Percentiles rank a stretch among this genome's conserved stretches.
Evolutionary conservation across 176 grass and related monocot genomes (phyloP).

Genomic region (Chrysopogon serrulatus): DNA sequence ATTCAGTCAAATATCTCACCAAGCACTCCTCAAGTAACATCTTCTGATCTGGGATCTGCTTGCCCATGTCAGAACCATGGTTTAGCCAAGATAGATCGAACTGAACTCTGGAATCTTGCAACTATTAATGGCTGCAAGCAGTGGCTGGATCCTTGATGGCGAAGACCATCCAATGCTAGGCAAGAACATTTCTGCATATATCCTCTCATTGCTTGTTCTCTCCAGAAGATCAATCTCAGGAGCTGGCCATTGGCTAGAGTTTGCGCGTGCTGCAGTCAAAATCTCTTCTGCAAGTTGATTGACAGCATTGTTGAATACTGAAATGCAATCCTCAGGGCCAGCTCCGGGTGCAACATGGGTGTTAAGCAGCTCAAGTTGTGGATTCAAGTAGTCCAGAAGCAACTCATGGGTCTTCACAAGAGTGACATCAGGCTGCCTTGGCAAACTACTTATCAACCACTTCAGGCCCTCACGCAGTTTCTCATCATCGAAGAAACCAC

Average conservation of each 20-base stretch:
- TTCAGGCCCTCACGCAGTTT: constrained; percentile 62
- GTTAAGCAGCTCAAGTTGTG: constrained; percentile 37
- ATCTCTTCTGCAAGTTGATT: constrained; percentile 48
- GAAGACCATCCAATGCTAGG: constrained; percentile 68
- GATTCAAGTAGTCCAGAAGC: constrained; percentile 55
- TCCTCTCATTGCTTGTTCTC: constrained; percentile 43
- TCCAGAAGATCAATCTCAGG: constrained; percentile 66
- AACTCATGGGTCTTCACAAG: constrained; percentile 59
- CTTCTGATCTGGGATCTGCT: constrained; percentile 55
- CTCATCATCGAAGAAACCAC: constrained; percentile 70
- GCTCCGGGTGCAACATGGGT: constrained; percentile 33
- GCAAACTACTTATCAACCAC: constrained; percentile 65
- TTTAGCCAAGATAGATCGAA: constrained; percentile 63
- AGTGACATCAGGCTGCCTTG: constrained; percentile 51
- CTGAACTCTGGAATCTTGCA: constrained; percentile 67
- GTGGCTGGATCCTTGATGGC: constrained; percentile 44
- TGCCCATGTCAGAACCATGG: constrained; percentile 59
- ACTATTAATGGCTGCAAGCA: constrained; percentile 36
- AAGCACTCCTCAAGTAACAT: constrained; percentile 58
- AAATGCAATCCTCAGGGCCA: constrained; percentile 65
- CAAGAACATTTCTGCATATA: constrained; percentile 55
- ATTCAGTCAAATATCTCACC: constrained; percentile 44
- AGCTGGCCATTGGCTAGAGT: constrained; percentile 62
- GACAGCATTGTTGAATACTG: constrained; percentile 64
- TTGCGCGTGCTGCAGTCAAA: constrained; percentile 38